These are phyloP conservation scores for Amaranthus palmeri DNA, from an alignment of 148 eudicot species.

Conservation along the genomic window DNA sequence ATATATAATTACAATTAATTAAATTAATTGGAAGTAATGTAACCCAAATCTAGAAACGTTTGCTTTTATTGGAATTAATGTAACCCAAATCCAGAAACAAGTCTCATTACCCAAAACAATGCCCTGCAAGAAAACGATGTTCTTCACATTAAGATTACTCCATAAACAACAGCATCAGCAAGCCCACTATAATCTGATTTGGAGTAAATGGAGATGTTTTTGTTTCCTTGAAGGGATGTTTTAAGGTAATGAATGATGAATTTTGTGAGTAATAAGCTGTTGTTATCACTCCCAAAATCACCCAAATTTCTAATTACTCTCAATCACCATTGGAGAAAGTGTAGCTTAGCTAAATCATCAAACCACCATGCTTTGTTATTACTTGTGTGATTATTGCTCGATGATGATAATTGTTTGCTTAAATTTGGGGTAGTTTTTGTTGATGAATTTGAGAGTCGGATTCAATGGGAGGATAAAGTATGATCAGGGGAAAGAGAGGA, in stretches of 20 bases:
- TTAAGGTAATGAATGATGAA: constrained; percentile 72
- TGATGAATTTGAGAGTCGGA: too few relatives aligned
- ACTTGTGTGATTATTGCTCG: constrained; percentile 4
- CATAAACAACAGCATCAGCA: constrained; percentile 61
- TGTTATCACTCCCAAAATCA: constrained; percentile 52
- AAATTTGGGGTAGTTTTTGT: constrained; percentile 12
- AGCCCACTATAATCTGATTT: constrained; percentile 42
- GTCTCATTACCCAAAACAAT: constrained; percentile 50
- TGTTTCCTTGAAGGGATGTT: constrained; percentile 20
- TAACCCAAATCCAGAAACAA: constrained; percentile 45
- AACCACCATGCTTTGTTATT: constrained; percentile 62
- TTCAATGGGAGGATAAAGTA: neutral
- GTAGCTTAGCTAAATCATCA: constrained; percentile 57
- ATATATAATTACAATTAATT: too few relatives aligned
- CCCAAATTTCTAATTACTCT: constrained; percentile 47
- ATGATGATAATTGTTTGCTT: constrained; percentile 18
- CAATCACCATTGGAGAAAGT: constrained; percentile 52
- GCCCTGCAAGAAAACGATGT: constrained; percentile 61
- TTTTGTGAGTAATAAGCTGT: constrained; percentile 56
- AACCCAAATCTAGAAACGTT: constrained; percentile 42
- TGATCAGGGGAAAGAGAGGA: constrained; percentile 63
- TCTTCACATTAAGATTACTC: constrained; percentile 50
- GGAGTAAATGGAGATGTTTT: neutral
- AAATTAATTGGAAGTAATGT: too few relatives aligned
- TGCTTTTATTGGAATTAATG: too few relatives aligned